A percentile compares a stretch with the other conserved stretches of the same genome.
Conservation (phyloP, 148 eudicot species). For the Fallopia convolvulus region DNA sequence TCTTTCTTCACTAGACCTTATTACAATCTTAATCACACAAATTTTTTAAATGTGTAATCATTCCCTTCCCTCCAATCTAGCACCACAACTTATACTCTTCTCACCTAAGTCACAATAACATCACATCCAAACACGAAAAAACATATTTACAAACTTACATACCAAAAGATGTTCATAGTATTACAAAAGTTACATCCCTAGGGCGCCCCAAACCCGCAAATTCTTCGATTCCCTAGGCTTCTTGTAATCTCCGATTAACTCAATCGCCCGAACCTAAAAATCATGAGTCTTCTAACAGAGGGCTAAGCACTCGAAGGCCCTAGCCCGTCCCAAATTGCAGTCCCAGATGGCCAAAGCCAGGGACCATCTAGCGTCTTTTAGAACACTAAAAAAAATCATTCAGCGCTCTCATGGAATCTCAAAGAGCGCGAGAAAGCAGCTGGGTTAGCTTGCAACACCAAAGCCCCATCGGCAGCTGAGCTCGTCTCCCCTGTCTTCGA, state of each 20-base stretch:
- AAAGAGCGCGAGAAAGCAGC: constrained; percentile 60
- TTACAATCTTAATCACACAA: not conserved
- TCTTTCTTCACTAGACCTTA: not conserved
- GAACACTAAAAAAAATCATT: not conserved
- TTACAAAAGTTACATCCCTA: not conserved
- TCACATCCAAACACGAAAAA: not conserved
- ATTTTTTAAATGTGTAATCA: not conserved
- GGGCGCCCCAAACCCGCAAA: not conserved
- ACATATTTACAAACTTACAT: not conserved
- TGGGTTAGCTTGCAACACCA: constrained; percentile 54
- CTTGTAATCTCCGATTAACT: not conserved
- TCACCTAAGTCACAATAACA: not conserved
- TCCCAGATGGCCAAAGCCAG: too few relatives aligned
- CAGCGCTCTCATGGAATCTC: constrained; percentile 43
- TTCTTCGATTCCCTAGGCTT: not conserved
- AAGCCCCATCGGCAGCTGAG: constrained; percentile 22
- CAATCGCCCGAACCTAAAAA: too few relatives aligned
- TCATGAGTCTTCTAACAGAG: too few relatives aligned
- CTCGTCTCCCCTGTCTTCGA: constrained; percentile 22
- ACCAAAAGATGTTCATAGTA: not conserved
- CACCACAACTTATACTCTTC: not conserved
- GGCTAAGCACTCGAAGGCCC: too few relatives aligned
- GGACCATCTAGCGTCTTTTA: too few relatives aligned
- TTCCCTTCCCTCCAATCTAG: not conserved
- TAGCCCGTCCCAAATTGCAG: too few relatives aligned